These are phyloP conservation scores for Euclidium syriacum DNA, from an alignment of 345 rosid species.

Conservation along the genomic window DNA sequence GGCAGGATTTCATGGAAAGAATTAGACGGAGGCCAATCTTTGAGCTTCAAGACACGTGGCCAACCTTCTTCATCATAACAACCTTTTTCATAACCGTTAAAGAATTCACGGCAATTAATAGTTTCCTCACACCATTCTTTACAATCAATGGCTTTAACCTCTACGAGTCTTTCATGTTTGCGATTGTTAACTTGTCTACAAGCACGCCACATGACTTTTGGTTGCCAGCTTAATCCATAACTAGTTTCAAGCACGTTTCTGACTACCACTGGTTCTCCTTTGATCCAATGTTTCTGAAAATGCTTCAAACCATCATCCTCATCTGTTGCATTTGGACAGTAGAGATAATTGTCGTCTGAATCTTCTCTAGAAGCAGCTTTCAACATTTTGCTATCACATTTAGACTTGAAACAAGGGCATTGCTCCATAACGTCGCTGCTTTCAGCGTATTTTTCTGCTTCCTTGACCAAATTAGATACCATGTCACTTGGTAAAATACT, in stretches of 20 bases:
- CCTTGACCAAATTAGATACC: constrained; percentile 38
- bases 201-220: constrained; percentile 78
- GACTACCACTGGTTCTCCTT: constrained; percentile 70
- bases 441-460: constrained; percentile 32
- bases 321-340: constrained; percentile 46
- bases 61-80: constrained; percentile 44
- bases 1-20: constrained; percentile 52
- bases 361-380: constrained; percentile 58
- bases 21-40: constrained; percentile 82
- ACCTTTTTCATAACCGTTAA: constrained; percentile 47
- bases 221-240: constrained; percentile 81
- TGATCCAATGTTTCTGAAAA: constrained; percentile 73
- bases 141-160: constrained; percentile 58
- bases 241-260: constrained; percentile 50
- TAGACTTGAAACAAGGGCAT: constrained; percentile 47
- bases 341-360: constrained; percentile 54
- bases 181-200: constrained; percentile 53
- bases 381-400: constrained; percentile 26
- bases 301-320: constrained; percentile 42
- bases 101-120: constrained; percentile 49
- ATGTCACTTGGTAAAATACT: constrained; percentile 34
- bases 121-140: constrained; percentile 45
- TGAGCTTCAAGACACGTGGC: constrained; percentile 66
- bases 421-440: not conserved
- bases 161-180: constrained; percentile 34